Evolutionary conservation across 495 filamentous ascomycete genomes (phyloP).

Genomic region (Aspergillus leporis): DNA sequence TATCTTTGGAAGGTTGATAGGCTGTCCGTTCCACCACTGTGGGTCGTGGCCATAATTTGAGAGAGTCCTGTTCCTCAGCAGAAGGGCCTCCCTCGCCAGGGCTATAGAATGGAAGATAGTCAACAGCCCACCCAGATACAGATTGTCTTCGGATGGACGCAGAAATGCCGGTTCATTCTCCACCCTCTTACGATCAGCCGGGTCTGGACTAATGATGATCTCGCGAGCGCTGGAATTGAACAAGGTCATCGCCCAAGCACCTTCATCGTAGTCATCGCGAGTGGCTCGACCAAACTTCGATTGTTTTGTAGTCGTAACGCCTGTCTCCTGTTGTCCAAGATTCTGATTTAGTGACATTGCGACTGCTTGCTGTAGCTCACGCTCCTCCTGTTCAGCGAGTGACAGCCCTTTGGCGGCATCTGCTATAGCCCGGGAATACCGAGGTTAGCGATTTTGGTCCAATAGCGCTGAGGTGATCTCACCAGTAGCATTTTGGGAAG

Average conservation of each 20-base stretch:
- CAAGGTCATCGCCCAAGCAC: slow-evolving; percentile 74
- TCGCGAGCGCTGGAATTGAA: slow-evolving; percentile 56
- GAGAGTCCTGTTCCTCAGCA: slow-evolving; percentile 52
- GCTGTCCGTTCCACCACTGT: slow-evolving; percentile 84
- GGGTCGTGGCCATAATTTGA: slow-evolving; percentile 66
- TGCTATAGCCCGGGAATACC: slow-evolving; percentile 25
- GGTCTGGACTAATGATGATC: slow-evolving; percentile 59
- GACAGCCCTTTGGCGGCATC: slow-evolving; percentile 45
- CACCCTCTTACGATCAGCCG: slow-evolving; percentile 59
- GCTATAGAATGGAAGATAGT: slow-evolving; percentile 86
- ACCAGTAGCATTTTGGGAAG: slow-evolving; percentile 26
- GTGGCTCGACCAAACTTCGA: slow-evolving; percentile 71
- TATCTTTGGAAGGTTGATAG: slow-evolving; percentile 59
- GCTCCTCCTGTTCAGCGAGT: slow-evolving; percentile 55
- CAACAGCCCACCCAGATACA: slow-evolving; percentile 67
- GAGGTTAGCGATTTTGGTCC: slow-evolving; percentile 3
- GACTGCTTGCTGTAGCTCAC: slow-evolving; percentile 59
- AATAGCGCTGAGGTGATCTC: slow-evolving; percentile 7
- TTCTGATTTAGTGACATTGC: slow-evolving; percentile 51
- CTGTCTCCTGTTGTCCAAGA: slow-evolving; percentile 56
- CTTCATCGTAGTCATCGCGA: slow-evolving; percentile 68
- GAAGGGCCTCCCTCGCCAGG: slow-evolving; percentile 70
- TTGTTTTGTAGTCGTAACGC: slow-evolving; percentile 47
- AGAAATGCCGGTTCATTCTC: slow-evolving; percentile 68
- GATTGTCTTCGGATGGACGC: slow-evolving; percentile 57